Evolutionary conservation across 1,139 yeast species (phyloP), one percentile per base, ranked within the genome.

Genomic region (Pichia sp.): DNA sequence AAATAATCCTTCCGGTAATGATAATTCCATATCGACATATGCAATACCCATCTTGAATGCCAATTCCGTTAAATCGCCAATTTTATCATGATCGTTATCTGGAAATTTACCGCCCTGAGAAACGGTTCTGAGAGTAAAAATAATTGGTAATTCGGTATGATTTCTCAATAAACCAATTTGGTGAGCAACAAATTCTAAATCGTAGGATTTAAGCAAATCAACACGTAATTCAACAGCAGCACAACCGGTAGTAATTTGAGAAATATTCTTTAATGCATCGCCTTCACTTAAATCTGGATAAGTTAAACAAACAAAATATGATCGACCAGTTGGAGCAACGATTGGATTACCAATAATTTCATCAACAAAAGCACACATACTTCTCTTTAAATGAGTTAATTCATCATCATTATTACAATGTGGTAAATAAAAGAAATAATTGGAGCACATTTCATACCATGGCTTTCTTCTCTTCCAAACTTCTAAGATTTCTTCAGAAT

Each of bases 21-120:
- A 67, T 38, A 79, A 64, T 61, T 80, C 83, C 50, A 80, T 61
- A 56, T 79, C 84, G 41, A 79, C 70, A 59, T 69, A 77, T 47
- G 74, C 78, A 42, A 78, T 68, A 44, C 80, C 81, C 53, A 86
- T 73, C 67, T 83, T 86, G 67, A 84, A 75, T 3, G 90, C 97
- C 57, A 84, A 72, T 33, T 69, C 65, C 52, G 81, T 74, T 56
- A 89, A 76, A 28, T 71, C 68, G 55, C 74, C 77, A 53, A 88
- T 76, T 28, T 70, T 65, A 10, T 68, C 75, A 43, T 66, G 64
- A 25, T 77, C 81, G 9, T 71, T 71, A 59, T 83, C 84, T 0
- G 87, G 86, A 71, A 87, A 86, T 45, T 73, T 69, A 42, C 97
- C 97, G 48, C 96, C 96, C 70, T 90, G 96, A 13, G 83, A 73